Conservation (phyloP, 352 stramenopile genomes). For the Phytopythium chamaehyphon region DNA sequence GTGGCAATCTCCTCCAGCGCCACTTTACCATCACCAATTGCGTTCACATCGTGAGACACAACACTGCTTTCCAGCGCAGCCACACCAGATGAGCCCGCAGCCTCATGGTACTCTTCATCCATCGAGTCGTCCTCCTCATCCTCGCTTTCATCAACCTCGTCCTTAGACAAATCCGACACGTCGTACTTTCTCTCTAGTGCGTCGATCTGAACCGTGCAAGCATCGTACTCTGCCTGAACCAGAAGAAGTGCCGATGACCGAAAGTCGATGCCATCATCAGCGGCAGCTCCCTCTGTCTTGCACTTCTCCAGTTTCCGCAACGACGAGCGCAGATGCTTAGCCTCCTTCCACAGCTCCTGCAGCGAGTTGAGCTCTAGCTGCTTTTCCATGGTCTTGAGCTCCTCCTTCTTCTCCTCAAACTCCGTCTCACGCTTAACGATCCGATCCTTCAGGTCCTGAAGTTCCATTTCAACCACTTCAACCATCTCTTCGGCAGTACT, state of each 20-base stretch:
- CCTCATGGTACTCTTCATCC: conserved; percentile 37
- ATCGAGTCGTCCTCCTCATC: conserved; percentile 36
- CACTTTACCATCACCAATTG: conserved; percentile 21
- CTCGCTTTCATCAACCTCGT: conserved; percentile 53
- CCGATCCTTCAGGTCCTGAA: conserved; percentile 70
- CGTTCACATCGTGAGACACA: conserved; percentile 11
- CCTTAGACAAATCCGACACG: conserved; percentile 42
- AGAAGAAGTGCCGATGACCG: conserved; percentile 60
- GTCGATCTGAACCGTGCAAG: conserved; percentile 55
- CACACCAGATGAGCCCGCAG: neutral
- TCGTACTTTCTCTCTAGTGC: conserved; percentile 71
- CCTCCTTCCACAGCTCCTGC: conserved; percentile 77
- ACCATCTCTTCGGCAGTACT: conserved; percentile 77
- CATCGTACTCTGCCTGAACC: conserved; percentile 75
- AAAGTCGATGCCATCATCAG: conserved; percentile 59
- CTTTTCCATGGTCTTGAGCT: conserved; percentile 72
- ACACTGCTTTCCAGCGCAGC: conserved; percentile 7
- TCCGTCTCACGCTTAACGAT: conserved; percentile 66
- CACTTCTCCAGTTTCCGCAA: conserved; percentile 66
- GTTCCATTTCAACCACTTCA: conserved; percentile 78
- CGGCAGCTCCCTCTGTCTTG: conserved; percentile 56
- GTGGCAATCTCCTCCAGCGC: conserved; percentile 51
- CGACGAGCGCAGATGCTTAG: conserved; percentile 48
- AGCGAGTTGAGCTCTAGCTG: conserved; percentile 62
- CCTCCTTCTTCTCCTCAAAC: conserved; percentile 74